phyloP scores from a whole-genome alignment of 805 yeast species.

The Starmerella bombi region DNA sequence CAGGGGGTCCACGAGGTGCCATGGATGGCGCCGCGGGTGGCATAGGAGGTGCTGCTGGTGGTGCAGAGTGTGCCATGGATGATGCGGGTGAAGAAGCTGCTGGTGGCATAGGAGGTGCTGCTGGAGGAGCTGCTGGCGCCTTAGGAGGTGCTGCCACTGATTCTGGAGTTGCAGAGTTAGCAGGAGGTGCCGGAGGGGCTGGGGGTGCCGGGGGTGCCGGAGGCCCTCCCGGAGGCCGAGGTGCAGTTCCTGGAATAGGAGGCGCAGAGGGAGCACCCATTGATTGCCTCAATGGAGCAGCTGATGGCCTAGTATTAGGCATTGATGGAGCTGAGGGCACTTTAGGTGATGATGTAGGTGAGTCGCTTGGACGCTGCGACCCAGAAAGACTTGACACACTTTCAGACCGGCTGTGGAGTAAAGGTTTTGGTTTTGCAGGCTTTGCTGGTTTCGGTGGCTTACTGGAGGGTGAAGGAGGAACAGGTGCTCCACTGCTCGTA shows the following conservation, averaged over 20 bases:
- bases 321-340: slow-evolving; percentile 26
- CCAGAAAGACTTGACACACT: neutral
- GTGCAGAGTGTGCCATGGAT: slow-evolving; percentile 19
- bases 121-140: slow-evolving; percentile 14
- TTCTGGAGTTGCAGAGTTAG: slow-evolving; percentile 20
- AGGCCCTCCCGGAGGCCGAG: slow-evolving; percentile 5
- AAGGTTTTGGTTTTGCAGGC: slow-evolving; percentile 2
- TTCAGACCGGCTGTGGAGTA: neutral
- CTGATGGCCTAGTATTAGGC: slow-evolving; percentile 19
- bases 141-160: neutral
- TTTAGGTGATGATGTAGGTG: neutral
- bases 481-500: neutral
- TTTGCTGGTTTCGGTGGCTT: slow-evolving; percentile 15
- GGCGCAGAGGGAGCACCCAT: slow-evolving; percentile 18
- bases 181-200: slow-evolving; percentile 22
- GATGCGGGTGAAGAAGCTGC: slow-evolving; percentile 20
- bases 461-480: neutral
- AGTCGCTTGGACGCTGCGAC: no score
- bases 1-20: slow-evolving; percentile 3
- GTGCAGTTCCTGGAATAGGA: slow-evolving; percentile 14
- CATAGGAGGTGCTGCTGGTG: slow-evolving; percentile 18
- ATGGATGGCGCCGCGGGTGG: slow-evolving; percentile 6
- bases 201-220: slow-evolving; percentile 9
- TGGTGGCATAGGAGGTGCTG: slow-evolving; percentile 23
- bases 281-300: slow-evolving; percentile 16